Base-by-base conservation (phyloP, 768 basidiomycete genomes). In the Hortiboletus campestris region DNA sequence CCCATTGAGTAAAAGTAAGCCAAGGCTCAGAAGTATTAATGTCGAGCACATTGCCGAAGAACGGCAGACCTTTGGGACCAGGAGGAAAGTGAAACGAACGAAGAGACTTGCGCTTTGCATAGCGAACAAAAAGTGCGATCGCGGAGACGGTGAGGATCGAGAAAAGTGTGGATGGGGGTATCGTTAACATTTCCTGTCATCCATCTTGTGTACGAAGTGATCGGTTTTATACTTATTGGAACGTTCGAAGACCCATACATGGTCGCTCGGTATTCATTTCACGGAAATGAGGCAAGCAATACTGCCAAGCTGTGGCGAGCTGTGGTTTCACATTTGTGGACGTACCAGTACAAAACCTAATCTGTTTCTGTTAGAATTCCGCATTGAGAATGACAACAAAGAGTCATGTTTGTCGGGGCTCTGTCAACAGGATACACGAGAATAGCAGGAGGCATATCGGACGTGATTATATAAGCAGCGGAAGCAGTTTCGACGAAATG, bases 1-100 rank as follows among this genome's bases (percentile, higher is more conserved):
- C 70, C 72, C 72, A 73, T 40, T 49, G 61, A 35, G 72, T 63
- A 58, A 72, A 74, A n/a, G 59, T 71, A 16, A 72, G 41, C 73
- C 73, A 73, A 14, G 72, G 74, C 20, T 57, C 40, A 6, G 60
- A 55, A 6, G 50, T 12, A 16, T 72, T 54, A 41, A 73, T 53
- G 20, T 71, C 62, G 35, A 72, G 25, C 2, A 64, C 44, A 28
- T 54, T 66, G 14, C 72, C 72, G 2, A 73, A 38, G 31, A 75
- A 55, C 0, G 74, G 72, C 14, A 72, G 43, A 9, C 69, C 69
- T 47, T 58, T 65, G 2, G 72, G 72, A 1, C 72, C 72, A 1
- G 72, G 74, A 35, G 73, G 72, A 9, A 58, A 3, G 20, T 43
- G 55, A 28, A 36, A 20, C 17, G 32, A 35, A 41, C 46, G 51